Base-by-base conservation (phyloP, 2,329 filamentous ascomycete species). In the Trichoderma sp. region DNA sequence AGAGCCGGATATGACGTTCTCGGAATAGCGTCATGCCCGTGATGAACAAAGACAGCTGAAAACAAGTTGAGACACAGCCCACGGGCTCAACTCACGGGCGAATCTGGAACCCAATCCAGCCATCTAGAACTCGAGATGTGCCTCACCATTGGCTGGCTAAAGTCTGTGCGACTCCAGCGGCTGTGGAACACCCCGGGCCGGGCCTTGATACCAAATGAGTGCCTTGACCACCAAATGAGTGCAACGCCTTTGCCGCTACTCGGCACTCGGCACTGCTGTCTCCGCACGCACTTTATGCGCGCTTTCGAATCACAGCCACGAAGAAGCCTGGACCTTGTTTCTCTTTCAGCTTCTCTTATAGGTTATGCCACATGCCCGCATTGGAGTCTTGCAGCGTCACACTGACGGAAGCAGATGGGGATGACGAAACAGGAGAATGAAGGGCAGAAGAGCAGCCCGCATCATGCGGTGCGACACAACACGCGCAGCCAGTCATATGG, bases 231-330 rank as follows among this genome's bases (percentile, higher is more conserved):
- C 50, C 45, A 69, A 9, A 59, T 27, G 7, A 12, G 66, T 38
- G 31, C n/a, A 59, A 38, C 41, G 41, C 45, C 50, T 69, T 56
- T 56, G 31, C 66, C 66, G 66, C 66, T 69, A 59, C 66, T 69
- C 66, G 66, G 66, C 50, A 59, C 29, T 69, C 66, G 66, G 66
- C 66, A 69, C 66, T 69, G 45, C 35, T 9, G 50, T n/a, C 66
- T 69, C 66, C 66, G 65, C 65, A n/a, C 66, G 35, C 66, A 69
- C 50, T 68, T 67, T 31, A 68, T 68, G 65, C 64, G 29, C 9
- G 27, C 27, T 38, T 27, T 59, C 45, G 33, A 16, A 21, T 21
- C 31, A 59, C 35, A 21, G 45, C 45, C 66, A 59, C 66, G 56
- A 69, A 69, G 66, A 68, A 27, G n/a, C 45, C 8, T 21, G 45